Evolutionary conservation across 495 filamentous ascomycete species (phyloP).

Genomic region (Podospora fimiseda): DNA sequence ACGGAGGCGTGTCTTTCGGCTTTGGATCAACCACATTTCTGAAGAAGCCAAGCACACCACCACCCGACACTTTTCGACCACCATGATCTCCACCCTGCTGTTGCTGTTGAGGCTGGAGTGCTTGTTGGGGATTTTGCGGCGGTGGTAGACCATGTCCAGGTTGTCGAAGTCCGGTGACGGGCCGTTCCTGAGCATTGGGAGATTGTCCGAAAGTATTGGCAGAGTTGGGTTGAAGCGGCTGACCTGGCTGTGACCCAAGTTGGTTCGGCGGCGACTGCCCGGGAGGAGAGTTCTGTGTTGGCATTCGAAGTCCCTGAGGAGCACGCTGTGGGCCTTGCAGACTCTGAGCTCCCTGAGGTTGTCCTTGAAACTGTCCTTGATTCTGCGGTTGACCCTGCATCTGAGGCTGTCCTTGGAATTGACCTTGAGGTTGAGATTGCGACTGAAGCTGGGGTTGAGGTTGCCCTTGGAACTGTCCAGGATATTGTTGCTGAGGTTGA

Average conservation of each 20-base stretch:
- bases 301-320: neutral
- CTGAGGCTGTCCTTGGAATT: neutral
- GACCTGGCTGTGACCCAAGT: neutral
- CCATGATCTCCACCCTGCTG: slow-evolving; percentile 9
- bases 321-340: neutral
- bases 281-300: neutral
- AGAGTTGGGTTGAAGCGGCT: neutral
- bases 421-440: slow-evolving; percentile 1
- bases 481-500: neutral
- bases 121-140: neutral
- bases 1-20: slow-evolving; percentile 1
- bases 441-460: slow-evolving; percentile 4
- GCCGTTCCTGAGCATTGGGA: neutral
- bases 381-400: neutral
- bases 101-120: neutral
- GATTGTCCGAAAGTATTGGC: neutral
- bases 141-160: slow-evolving; percentile 6
- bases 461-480: neutral
- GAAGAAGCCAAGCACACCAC: slow-evolving; percentile 27
- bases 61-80: slow-evolving; percentile 13
- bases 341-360: slow-evolving; percentile 1
- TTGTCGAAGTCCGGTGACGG: slow-evolving; percentile 7
- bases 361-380: slow-evolving; percentile 1
- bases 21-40: slow-evolving; percentile 12
- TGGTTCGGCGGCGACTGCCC: neutral